Percentiles rank a stretch among this genome's conserved stretches.
These are phyloP conservation scores for Russula virescens DNA, from an alignment of 768 basidiomycete genomes.

Conservation along the genomic window DNA sequence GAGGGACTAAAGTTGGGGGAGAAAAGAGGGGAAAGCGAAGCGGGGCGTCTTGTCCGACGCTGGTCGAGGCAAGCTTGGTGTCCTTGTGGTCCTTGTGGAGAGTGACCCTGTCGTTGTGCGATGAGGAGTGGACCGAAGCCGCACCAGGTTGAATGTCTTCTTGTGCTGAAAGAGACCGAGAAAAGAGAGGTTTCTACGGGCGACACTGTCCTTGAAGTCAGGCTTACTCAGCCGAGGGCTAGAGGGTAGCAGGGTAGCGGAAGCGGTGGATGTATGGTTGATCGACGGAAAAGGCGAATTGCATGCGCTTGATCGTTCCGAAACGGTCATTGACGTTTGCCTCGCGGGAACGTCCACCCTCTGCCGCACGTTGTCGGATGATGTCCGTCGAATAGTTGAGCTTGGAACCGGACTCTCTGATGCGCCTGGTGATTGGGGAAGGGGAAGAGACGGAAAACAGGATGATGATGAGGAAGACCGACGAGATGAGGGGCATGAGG, in stretches of 20 bases:
- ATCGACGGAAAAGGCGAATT: constrained; percentile 84
- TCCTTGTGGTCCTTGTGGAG: constrained; percentile 33
- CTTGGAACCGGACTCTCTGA: constrained; percentile 78
- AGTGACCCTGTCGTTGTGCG: constrained; percentile 33
- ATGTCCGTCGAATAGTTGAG: constrained; percentile 76
- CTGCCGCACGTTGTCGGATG: constrained; percentile 71
- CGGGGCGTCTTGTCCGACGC: constrained; percentile 30
- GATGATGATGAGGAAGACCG: too few species aligned
- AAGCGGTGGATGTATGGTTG: constrained; percentile 47
- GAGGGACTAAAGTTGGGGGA: constrained; percentile 71
- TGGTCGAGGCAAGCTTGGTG: constrained; percentile 26
- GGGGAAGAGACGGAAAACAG: too few species aligned
- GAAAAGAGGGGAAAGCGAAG: constrained; percentile 73
- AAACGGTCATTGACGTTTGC: constrained; percentile 52
- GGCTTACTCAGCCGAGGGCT: constrained; percentile 61
- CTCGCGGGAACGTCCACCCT: constrained; percentile 76
- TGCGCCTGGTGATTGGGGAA: constrained; percentile 51
- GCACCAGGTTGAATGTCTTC: constrained; percentile 26
- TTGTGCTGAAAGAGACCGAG: constrained; percentile 35
- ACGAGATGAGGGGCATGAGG: too few species aligned
- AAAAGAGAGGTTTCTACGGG: constrained; percentile 37
- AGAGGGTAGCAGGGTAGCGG: constrained; percentile 45
- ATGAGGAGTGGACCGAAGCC: background rate
- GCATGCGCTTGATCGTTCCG: constrained; percentile 81
- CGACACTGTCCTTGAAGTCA: constrained; percentile 47